Evolutionary conservation across 2,329 filamentous ascomycete genomes (phyloP).

Genomic region (Periconia digitata): DNA sequence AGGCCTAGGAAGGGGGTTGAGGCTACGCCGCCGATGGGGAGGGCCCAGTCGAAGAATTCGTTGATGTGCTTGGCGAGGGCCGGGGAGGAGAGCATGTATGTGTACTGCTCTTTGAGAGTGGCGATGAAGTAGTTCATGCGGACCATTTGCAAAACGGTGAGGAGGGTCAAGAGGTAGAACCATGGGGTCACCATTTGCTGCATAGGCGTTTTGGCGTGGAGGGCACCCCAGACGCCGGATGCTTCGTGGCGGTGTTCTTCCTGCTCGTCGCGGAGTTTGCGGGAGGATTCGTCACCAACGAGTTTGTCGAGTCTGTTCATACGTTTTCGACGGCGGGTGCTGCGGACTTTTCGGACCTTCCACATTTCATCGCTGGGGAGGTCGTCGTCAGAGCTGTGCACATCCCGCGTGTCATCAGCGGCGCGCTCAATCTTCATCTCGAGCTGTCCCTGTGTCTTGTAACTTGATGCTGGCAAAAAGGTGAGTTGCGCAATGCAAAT

Average conservation of each 20-base stretch:
- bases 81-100: slow-evolving; percentile 66
- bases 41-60: slow-evolving; percentile 78
- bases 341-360: slow-evolving; percentile 40
- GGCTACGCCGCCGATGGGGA: slow-evolving; percentile 77
- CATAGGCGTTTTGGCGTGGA: slow-evolving; percentile 71
- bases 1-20: slow-evolving; percentile 82
- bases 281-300: slow-evolving; percentile 65
- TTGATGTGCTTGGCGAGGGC: slow-evolving; percentile 68
- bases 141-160: slow-evolving; percentile 64
- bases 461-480: slow-evolving; percentile 73
- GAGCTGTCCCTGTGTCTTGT: slow-evolving; percentile 63
- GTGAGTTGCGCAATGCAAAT: slow-evolving; percentile 69
- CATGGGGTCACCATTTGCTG: slow-evolving; percentile 77
- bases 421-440: slow-evolving; percentile 40
- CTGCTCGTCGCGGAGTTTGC: slow-evolving; percentile 59
- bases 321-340: slow-evolving; percentile 55
- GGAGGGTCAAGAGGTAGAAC: slow-evolving; percentile 81
- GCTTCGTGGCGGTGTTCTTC: slow-evolving; percentile 69
- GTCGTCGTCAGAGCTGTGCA: slow-evolving; percentile 58
- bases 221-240: slow-evolving; percentile 80
- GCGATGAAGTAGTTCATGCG: slow-evolving; percentile 90
- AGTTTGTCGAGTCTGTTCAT: slow-evolving; percentile 71
- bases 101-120: slow-evolving; percentile 79
- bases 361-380: slow-evolving; percentile 54
- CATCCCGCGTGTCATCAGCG: slow-evolving; percentile 40